A percentile compares a stretch with the other conserved stretches of the same genome.
Evolutionary conservation across 768 basidiomycete species (phyloP).

Genomic region (Xerocomus brunneocitrinus): DNA sequence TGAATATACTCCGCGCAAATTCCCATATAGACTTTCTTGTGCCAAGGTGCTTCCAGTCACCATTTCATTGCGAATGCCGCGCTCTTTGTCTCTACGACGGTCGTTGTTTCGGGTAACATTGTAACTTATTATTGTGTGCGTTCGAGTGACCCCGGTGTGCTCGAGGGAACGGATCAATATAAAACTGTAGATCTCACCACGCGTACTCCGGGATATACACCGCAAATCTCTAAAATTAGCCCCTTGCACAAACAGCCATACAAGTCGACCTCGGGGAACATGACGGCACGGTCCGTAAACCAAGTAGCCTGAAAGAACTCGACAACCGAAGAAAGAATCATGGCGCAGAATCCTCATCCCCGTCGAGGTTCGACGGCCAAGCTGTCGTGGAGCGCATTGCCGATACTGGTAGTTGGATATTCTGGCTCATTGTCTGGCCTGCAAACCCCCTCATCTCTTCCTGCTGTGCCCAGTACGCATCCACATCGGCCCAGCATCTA

Average conservation of each 20-base stretch:
- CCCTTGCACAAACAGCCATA: constrained; percentile 13
- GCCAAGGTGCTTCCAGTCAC: constrained; percentile 21
- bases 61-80: constrained; percentile 15
- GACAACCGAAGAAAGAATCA: constrained; percentile 9
- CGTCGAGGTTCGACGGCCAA: constrained; percentile 26
- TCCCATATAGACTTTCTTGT: constrained; percentile 34
- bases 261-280: constrained; percentile 18
- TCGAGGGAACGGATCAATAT: constrained; percentile 23
- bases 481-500: constrained; percentile 29
- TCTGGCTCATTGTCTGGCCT: neutral
- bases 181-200: constrained; percentile 28
- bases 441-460: neutral
- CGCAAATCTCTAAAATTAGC: constrained; percentile 23
- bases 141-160: constrained; percentile 6
- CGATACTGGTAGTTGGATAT: constrained; percentile 33
- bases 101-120: constrained; percentile 15
- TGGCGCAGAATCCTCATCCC: constrained; percentile 11
- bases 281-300: constrained; percentile 15
- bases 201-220: constrained; percentile 2
- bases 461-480: constrained; percentile 37
- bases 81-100: constrained; percentile 16
- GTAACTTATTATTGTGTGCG: constrained; percentile 18
- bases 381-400: constrained; percentile 43
- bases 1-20: constrained; percentile 16
- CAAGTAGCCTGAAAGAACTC: constrained; percentile 17